Conservation (phyloP, 2,329 filamentous ascomycete genomes). For the Sporothrix pallida region DNA sequence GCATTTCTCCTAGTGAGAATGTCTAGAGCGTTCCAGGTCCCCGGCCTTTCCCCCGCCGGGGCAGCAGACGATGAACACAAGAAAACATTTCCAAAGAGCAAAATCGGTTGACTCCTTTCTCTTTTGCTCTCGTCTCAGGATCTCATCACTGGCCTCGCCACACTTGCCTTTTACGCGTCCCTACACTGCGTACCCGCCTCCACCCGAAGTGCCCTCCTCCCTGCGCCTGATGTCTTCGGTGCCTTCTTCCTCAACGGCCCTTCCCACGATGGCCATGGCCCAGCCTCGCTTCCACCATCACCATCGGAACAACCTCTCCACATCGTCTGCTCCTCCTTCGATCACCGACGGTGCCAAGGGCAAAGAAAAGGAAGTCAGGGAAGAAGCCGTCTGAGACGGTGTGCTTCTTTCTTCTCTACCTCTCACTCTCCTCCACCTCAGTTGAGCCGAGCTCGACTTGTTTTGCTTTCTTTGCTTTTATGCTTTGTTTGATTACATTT, state of each 20-base stretch:
- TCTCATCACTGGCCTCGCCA: conserved; percentile 33
- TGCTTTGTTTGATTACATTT: not conserved
- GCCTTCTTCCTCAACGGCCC: conserved; percentile 45
- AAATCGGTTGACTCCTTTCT: conserved; percentile 44
- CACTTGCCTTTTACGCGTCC: conserved; percentile 30
- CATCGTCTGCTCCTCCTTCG: conserved; percentile 45
- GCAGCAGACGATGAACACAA: conserved; percentile 22
- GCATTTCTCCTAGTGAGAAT: conserved; percentile 16
- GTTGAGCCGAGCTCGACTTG: conserved; percentile 22
- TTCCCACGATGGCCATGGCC: conserved; percentile 51
- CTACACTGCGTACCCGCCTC: conserved; percentile 48
- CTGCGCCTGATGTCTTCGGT: conserved; percentile 46
- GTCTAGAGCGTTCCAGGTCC: conserved; percentile 41
- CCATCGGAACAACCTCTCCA: conserved; percentile 49
- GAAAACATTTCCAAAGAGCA: conserved; percentile 41
- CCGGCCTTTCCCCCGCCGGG: conserved; percentile 27
- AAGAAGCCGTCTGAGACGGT: conserved; percentile 36
- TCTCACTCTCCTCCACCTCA: not conserved
- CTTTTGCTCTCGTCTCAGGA: conserved; percentile 50
- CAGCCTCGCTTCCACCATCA: conserved; percentile 44
- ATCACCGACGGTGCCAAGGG: conserved; percentile 43
- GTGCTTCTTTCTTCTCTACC: not conserved
- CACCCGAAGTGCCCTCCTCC: conserved; percentile 48
- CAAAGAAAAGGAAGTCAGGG: conserved; percentile 44
- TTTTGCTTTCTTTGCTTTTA: conserved; percentile 22